These are phyloP conservation scores for Phytophthora agathidicida DNA, from an alignment of 352 stramenopile species.

Conservation along the genomic window DNA sequence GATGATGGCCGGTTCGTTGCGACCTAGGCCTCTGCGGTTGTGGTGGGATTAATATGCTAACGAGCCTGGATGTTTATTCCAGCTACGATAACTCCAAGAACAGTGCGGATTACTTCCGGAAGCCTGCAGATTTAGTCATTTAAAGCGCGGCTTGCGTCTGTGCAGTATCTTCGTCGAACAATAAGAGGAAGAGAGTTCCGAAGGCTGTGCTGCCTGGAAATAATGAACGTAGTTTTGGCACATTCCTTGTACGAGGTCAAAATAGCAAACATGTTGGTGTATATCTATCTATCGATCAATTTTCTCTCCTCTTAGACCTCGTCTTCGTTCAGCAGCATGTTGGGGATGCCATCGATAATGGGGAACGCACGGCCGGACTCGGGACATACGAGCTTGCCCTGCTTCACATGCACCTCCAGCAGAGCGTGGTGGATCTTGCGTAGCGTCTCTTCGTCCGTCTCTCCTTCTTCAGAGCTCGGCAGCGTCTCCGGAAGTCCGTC, in stretches of 20 bases:
- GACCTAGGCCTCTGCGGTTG: too few species aligned
- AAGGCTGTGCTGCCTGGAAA: constrained; percentile 4
- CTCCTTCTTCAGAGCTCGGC: constrained; percentile 38
- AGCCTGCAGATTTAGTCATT: constrained; percentile 68
- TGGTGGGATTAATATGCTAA: too few species aligned
- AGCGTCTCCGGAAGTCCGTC: constrained; percentile 74
- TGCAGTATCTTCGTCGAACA: neutral
- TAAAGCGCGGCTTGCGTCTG: constrained; percentile 33
- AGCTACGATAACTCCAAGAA: constrained; percentile 43
- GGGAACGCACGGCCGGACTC: constrained; percentile 96
- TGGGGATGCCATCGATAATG: constrained; percentile 97
- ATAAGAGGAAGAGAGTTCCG: neutral
- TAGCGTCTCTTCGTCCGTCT: constrained; percentile 74
- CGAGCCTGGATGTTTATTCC: too few species aligned
- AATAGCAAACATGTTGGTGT: constrained; percentile 14
- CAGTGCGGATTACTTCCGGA: constrained; percentile 51
- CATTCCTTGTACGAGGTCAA: neutral
- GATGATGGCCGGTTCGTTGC: constrained; percentile 34
- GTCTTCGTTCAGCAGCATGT: constrained; percentile 96
- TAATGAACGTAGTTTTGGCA: constrained; percentile 39
- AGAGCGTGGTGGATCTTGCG: constrained; percentile 90
- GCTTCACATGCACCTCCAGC: constrained; percentile 95
- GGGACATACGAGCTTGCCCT: constrained; percentile 96
- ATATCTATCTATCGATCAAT: constrained; percentile 40
- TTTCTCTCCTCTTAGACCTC: constrained; percentile 68